These are phyloP conservation scores for Pezicula rhizophila DNA, from an alignment of 2,329 filamentous ascomycete species.

Conservation along the genomic window DNA sequence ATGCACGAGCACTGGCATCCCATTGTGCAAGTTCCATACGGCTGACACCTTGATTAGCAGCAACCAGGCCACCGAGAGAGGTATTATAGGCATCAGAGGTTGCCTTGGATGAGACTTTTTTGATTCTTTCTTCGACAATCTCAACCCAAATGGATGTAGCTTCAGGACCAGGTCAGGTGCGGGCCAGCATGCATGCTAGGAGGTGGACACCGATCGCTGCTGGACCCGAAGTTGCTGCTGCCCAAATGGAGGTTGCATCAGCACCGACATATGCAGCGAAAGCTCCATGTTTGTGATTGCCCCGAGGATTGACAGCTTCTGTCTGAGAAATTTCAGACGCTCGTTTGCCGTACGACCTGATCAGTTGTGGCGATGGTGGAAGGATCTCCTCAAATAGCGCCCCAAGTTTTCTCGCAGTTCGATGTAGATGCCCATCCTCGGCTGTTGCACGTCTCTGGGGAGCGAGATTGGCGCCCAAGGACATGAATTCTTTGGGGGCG, in stretches of 20 bases:
- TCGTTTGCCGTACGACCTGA: slow-evolving; percentile 8
- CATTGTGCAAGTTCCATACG: slow-evolving; percentile 26
- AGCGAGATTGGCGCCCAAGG: slow-evolving; percentile 27
- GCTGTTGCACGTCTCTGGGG: slow-evolving; percentile 25
- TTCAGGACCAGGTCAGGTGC: slow-evolving; percentile 18
- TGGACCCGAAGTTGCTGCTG: slow-evolving; percentile 29
- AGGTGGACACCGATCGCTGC: slow-evolving; percentile 26
- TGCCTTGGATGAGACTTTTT: too few species aligned
- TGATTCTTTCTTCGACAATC: slow-evolving; percentile 14
- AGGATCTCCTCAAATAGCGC: slow-evolving; percentile 31
- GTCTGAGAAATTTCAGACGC: slow-evolving; percentile 1
- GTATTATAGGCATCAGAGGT: slow-evolving; percentile 2
- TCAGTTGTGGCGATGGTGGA: slow-evolving; percentile 18
- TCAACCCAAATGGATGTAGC: slow-evolving; percentile 26
- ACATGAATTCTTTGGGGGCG: slow-evolving; percentile 31
- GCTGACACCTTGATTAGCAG: slow-evolving; percentile 12
- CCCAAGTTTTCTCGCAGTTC: slow-evolving; percentile 31
- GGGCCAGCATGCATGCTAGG: slow-evolving; percentile 26
- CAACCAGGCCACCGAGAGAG: not conserved
- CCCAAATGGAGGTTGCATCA: slow-evolving; percentile 31
- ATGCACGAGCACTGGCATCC: slow-evolving; percentile 31
- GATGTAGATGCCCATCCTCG: slow-evolving; percentile 31
- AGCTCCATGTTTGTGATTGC: slow-evolving; percentile 10
- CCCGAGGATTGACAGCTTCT: not conserved
- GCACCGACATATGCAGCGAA: slow-evolving; percentile 20